phyloP scores from a whole-genome alignment of 2,329 filamentous ascomycete genomes.

The Hypoxylon sp. region DNA sequence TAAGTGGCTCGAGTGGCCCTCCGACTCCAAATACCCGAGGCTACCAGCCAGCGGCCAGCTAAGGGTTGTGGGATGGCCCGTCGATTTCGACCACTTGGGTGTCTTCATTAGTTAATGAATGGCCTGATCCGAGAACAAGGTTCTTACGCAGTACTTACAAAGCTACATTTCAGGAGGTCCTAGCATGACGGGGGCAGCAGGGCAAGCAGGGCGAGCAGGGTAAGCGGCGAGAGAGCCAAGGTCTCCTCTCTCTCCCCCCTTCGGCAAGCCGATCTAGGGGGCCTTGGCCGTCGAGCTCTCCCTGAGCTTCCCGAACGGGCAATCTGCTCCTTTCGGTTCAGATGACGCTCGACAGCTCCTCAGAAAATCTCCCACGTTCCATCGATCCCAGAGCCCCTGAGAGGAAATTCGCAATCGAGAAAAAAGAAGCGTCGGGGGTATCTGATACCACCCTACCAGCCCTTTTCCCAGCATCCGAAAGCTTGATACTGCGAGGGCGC shows the following conservation, averaged over 20 bases:
- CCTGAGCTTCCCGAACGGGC: slow-evolving; percentile 37
- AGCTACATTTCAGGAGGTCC: slow-evolving; percentile 12
- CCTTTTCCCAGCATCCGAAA: no score
- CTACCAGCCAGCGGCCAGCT: slow-evolving; percentile 32
- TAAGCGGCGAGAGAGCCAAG: no score
- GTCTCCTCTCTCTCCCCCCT: no score
- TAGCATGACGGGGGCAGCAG: slow-evolving; percentile 3
- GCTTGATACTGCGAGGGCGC: slow-evolving; percentile 12
- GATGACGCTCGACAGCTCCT: slow-evolving; percentile 31
- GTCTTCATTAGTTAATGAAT: slow-evolving; percentile 33
- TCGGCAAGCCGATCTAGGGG: slow-evolving; percentile 30
- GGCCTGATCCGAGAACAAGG: slow-evolving; percentile 34
- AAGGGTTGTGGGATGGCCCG: slow-evolving; percentile 31
- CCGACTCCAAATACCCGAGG: slow-evolving; percentile 37
- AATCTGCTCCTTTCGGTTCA: slow-evolving; percentile 36
- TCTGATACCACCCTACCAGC: slow-evolving; percentile 15
- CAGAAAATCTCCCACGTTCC: slow-evolving; percentile 6
- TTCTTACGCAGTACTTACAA: slow-evolving; percentile 36
- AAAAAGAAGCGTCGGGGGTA: slow-evolving; percentile 19
- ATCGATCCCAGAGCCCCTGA: slow-evolving; percentile 18
- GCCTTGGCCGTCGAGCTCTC: slow-evolving; percentile 21
- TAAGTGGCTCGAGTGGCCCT: slow-evolving; percentile 16
- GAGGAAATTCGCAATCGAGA: background rate
- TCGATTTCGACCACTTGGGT: slow-evolving; percentile 31
- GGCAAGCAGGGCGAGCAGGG: no score